Conservation (phyloP, 2,329 filamentous ascomycete genomes). For the Teratosphaeria pseudoeucalypti region DNA sequence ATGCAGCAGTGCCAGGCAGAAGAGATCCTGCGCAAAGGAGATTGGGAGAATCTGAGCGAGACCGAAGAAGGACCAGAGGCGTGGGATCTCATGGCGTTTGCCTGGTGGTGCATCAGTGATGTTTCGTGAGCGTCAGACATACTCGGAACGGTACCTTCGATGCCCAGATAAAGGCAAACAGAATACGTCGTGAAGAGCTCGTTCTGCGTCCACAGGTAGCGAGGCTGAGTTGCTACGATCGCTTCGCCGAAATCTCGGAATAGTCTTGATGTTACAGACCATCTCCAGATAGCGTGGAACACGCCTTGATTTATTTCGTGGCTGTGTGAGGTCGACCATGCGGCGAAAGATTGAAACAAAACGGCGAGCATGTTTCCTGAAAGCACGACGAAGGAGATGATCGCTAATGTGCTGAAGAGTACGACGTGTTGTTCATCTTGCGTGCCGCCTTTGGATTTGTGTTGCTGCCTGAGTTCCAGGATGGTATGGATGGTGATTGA, state of each 20-base stretch:
- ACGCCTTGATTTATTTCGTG: background rate
- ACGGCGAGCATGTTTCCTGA: slow-evolving; percentile 27
- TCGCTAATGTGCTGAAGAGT: slow-evolving; percentile 15
- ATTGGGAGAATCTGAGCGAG: slow-evolving; percentile 26
- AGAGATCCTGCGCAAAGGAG: slow-evolving; percentile 25
- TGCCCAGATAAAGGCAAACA: slow-evolving; percentile 20
- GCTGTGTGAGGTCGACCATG: slow-evolving; percentile 12
- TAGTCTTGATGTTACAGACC: slow-evolving; percentile 23
- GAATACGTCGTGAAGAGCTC: slow-evolving; percentile 17
- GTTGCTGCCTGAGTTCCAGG: slow-evolving; percentile 1
- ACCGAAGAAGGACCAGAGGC: slow-evolving; percentile 24
- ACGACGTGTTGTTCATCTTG: slow-evolving; percentile 1
- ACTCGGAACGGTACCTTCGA: slow-evolving; percentile 12
- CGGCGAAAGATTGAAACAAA: slow-evolving; percentile 22
- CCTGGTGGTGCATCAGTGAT: slow-evolving; percentile 7
- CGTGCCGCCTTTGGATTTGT: background rate
- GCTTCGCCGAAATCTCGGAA: slow-evolving; percentile 25
- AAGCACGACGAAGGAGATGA: slow-evolving; percentile 21
- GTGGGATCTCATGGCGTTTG: slow-evolving; percentile 14
- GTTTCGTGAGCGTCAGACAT: background rate
- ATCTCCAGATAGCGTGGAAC: slow-evolving; percentile 16
- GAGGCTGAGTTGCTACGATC: slow-evolving; percentile 14
- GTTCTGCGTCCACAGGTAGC: slow-evolving; percentile 17
- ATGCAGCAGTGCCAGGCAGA: slow-evolving; percentile 22
- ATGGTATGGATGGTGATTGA: slow-evolving; percentile 12